Evolutionary conservation across 495 filamentous ascomycete species (phyloP).

Genomic region (Xylona heveae): DNA sequence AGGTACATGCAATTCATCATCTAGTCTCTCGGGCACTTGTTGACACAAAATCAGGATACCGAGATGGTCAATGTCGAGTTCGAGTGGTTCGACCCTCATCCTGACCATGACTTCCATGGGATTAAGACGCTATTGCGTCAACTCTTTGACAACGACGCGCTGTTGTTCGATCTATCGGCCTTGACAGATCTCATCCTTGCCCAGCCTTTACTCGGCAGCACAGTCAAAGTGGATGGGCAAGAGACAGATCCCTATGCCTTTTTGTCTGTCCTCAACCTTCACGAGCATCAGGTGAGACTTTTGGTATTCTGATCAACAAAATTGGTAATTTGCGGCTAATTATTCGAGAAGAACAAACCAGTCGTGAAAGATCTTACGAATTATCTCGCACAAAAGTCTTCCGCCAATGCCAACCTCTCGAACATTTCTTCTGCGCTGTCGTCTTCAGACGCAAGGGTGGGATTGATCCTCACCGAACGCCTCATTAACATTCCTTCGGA

Average conservation of each 20-base stretch:
- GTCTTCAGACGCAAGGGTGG: slow-evolving; percentile 36
- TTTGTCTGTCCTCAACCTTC: slow-evolving; percentile 68
- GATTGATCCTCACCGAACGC: slow-evolving; percentile 74
- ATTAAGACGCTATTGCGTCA: slow-evolving; percentile 79
- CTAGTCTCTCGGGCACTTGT: not conserved
- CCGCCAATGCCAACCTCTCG: slow-evolving; percentile 28
- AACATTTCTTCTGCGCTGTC: slow-evolving; percentile 29
- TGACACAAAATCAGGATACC: slow-evolving; percentile 37
- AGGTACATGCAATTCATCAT: slow-evolving; percentile 7
- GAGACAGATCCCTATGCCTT: slow-evolving; percentile 92
- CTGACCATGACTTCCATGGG: slow-evolving; percentile 83
- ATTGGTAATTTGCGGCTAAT: no score
- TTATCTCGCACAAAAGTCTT: slow-evolving; percentile 46
- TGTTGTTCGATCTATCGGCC: slow-evolving; percentile 68
- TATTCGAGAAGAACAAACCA: slow-evolving; percentile 34
- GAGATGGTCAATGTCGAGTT: slow-evolving; percentile 92
- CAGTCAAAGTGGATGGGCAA: slow-evolving; percentile 86
- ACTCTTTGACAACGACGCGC: slow-evolving; percentile 74
- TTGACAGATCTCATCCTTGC: slow-evolving; percentile 74
- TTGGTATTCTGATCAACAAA: slow-evolving; percentile 1
- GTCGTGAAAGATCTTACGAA: slow-evolving; percentile 42
- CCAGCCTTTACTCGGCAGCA: slow-evolving; percentile 76
- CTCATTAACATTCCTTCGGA: slow-evolving; percentile 89
- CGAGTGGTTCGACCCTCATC: slow-evolving; percentile 92
- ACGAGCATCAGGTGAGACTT: slow-evolving; percentile 40